These are phyloP conservation scores for Leccinum sublutescens DNA, from an alignment of 768 basidiomycete species.

Conservation along the genomic window DNA sequence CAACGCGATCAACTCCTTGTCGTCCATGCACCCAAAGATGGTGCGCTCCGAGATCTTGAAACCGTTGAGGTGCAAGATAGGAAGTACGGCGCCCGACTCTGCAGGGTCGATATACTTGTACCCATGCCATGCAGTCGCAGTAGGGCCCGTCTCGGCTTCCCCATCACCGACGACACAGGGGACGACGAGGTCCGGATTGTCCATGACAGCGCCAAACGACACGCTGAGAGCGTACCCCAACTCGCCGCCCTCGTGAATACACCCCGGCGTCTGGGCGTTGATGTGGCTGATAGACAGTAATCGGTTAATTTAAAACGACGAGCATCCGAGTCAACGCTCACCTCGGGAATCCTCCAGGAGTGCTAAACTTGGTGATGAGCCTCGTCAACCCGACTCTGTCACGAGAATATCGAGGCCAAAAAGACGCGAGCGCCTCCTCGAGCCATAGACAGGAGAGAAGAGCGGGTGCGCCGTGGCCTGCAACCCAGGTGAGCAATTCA, in stretches of 20 bases:
- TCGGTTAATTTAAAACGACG: not conserved
- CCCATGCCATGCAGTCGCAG: slow-evolving; percentile 79
- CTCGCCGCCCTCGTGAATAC: slow-evolving; percentile 91
- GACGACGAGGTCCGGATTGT: slow-evolving; percentile 81
- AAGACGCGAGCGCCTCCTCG: slow-evolving; percentile 66
- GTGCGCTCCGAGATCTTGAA: slow-evolving; percentile 92
- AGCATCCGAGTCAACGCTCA: slow-evolving; percentile 26
- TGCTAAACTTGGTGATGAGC: slow-evolving; percentile 74
- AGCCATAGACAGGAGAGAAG: slow-evolving; percentile 85
- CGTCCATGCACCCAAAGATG: slow-evolving; percentile 87
- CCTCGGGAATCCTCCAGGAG: slow-evolving; percentile 83
- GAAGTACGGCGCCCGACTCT: slow-evolving; percentile 89
- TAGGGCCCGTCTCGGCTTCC: slow-evolving; percentile 80
- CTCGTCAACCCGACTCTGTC: slow-evolving; percentile 58
- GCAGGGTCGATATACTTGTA: slow-evolving; percentile 90
- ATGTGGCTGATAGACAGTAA: slow-evolving; percentile 47
- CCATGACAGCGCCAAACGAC: slow-evolving; percentile 88
- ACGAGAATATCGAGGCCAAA: slow-evolving; percentile 57
- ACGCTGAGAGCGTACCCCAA: slow-evolving; percentile 87
- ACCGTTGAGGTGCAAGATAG: slow-evolving; percentile 84
- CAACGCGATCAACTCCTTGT: slow-evolving; percentile 72
- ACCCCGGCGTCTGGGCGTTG: slow-evolving; percentile 84
- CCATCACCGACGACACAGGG: slow-evolving; percentile 87
- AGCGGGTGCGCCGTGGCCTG: slow-evolving; percentile 83
- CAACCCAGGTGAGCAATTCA: not conserved